Percentiles rank a stretch among this genome's conserved stretches.
Evolutionary conservation across 345 rosid genomes (phyloP).

Genomic region (Gossypium turneri): DNA sequence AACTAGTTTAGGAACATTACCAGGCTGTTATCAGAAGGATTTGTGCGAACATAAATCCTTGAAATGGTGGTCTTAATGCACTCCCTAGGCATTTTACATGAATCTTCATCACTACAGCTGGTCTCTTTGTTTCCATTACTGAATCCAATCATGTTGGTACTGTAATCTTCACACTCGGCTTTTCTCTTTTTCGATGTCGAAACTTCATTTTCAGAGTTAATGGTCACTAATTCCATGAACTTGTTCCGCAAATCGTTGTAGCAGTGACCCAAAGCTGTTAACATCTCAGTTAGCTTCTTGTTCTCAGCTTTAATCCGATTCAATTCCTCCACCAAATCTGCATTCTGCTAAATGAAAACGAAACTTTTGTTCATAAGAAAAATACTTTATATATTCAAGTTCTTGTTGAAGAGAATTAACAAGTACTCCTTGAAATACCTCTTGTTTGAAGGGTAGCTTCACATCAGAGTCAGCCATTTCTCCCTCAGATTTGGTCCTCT

Average conservation of each 20-base stretch:
- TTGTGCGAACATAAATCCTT: slow-evolving; percentile 35
- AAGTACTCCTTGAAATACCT: slow-evolving; percentile 28
- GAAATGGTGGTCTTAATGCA: slow-evolving; percentile 40
- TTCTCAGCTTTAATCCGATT: slow-evolving; percentile 48
- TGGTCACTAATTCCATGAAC: slow-evolving; percentile 35
- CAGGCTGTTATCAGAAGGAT: slow-evolving; percentile 55
- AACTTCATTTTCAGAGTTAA: slow-evolving; percentile 20
- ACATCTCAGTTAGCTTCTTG: slow-evolving; percentile 45
- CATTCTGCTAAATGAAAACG: slow-evolving; percentile 24
- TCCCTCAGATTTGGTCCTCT: slow-evolving; percentile 33
- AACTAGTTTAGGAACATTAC: slow-evolving; percentile 33
- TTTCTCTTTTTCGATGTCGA: slow-evolving; percentile 39
- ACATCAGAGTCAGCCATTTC: slow-evolving; percentile 15
- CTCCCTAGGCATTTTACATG: slow-evolving; percentile 42
- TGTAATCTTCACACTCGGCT: slow-evolving; percentile 31
- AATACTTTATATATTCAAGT: not conserved
- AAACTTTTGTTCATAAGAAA: not conserved
- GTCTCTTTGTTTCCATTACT: slow-evolving; percentile 30
- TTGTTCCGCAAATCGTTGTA: slow-evolving; percentile 32
- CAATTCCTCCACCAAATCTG: slow-evolving; percentile 39
- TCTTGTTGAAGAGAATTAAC: not conserved
- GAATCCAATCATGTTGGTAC: slow-evolving; percentile 25
- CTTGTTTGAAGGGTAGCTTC: slow-evolving; percentile 28
- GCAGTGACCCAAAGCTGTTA: slow-evolving; percentile 25
- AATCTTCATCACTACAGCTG: slow-evolving; percentile 53